Evolutionary conservation across 225 moss, liverwort and hornwort species (phyloP).

Genomic region (Bryoerythrophyllum caledonicum): DNA sequence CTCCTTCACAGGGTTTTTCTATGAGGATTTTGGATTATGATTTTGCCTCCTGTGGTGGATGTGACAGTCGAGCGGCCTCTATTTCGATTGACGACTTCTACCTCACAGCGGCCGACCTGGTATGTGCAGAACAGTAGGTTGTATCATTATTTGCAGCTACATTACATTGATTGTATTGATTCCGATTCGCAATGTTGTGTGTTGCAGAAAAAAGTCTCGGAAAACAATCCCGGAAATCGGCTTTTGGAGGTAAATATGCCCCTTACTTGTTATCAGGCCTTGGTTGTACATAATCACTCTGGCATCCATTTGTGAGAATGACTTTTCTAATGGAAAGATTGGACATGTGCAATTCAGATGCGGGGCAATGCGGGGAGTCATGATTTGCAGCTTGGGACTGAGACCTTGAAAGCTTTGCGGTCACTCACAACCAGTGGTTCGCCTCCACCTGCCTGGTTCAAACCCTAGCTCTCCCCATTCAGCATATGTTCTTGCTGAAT

Average conservation of each 20-base stretch:
- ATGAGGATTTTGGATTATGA: conserved; percentile 14
- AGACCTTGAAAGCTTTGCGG: conserved; percentile 63
- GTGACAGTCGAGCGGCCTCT: conserved; percentile 63
- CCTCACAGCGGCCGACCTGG: conserved; percentile 77
- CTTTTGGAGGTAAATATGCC: conserved; percentile 66
- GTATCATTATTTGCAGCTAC: not conserved
- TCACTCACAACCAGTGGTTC: conserved; percentile 77
- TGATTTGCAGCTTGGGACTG: conserved; percentile 76
- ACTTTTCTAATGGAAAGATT: conserved; percentile 8
- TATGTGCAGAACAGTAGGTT: conserved; percentile 17
- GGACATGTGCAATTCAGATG: conserved; percentile 47
- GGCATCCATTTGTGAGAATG: not conserved
- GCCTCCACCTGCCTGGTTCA: conserved; percentile 46
- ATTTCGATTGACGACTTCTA: conserved; percentile 91
- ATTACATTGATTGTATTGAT: not conserved
- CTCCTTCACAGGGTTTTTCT: not conserved
- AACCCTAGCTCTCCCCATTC: conserved; percentile 34
- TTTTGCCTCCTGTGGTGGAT: conserved; percentile 32
- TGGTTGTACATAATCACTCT: conserved; percentile 7
- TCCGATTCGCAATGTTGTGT: conserved; percentile 3
- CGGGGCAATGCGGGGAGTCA: conserved; percentile 96
- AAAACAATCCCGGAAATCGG: conserved; percentile 54
- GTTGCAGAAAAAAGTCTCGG: conserved; percentile 69
- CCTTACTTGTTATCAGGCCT: conserved; percentile 15
- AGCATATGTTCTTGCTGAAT: conserved; percentile 16